Percentiles rank a stretch among this genome's conserved stretches.
Evolutionary conservation across 2,329 filamentous ascomycete genomes (phyloP).

Genomic region (Chaetomium globosum): DNA sequence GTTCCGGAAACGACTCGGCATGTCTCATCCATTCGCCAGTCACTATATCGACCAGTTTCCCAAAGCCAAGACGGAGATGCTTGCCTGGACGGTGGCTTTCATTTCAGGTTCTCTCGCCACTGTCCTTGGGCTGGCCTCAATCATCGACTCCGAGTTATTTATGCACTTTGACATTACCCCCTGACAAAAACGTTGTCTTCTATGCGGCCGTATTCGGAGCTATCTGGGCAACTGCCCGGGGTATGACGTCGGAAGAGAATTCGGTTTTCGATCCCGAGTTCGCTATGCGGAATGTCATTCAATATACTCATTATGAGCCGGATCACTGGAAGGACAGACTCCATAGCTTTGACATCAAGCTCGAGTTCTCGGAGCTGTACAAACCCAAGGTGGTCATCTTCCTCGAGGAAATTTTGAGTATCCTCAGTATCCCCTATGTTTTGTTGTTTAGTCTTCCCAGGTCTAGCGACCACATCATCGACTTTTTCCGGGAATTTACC

Average conservation of each 20-base stretch:
- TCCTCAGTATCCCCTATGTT: conserved; percentile 87
- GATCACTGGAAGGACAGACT: conserved; percentile 84
- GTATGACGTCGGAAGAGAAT: conserved; percentile 83
- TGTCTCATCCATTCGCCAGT: conserved; percentile 92
- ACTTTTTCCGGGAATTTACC: conserved; percentile 98
- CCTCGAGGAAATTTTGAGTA: conserved; percentile 86
- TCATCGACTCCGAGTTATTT: conserved; percentile 90
- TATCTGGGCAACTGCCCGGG: conserved; percentile 80
- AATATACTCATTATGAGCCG: conserved; percentile 90
- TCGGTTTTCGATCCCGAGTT: conserved; percentile 90
- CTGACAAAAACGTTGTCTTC: conserved; percentile 84
- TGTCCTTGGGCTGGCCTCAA: conserved; percentile 77
- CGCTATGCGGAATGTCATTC: conserved; percentile 83
- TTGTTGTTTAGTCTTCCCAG: conserved; percentile 83
- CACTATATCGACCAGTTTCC: conserved; percentile 95
- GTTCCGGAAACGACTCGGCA: conserved; percentile 84
- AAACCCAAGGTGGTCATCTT: conserved; percentile 92
- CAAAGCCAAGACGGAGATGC: conserved; percentile 86
- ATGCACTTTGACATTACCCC: conserved; percentile 86
- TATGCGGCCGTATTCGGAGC: conserved; percentile 82
- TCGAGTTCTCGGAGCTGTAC: conserved; percentile 87
- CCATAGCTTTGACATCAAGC: conserved; percentile 91
- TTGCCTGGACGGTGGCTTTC: conserved; percentile 83
- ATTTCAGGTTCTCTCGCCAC: conserved; percentile 83
- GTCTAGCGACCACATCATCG: conserved; percentile 88